Percentiles rank a stretch among this genome's conserved stretches.
These are phyloP conservation scores for Hymenoscyphus infarciens DNA, from an alignment of 2,329 filamentous ascomycete species.

Conservation along the genomic window DNA sequence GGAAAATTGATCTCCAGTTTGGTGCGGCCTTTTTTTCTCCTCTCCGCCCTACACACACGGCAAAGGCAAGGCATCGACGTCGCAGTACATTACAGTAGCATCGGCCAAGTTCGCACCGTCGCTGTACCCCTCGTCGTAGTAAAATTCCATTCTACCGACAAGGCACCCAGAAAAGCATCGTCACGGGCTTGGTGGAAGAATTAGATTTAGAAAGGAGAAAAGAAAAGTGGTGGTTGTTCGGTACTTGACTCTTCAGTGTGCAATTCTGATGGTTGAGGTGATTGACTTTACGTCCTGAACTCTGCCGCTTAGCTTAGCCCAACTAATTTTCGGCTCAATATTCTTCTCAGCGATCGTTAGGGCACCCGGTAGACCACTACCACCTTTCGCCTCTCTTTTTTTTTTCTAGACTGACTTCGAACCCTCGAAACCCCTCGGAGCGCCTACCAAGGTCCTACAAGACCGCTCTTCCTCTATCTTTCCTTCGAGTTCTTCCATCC, in stretches of 20 bases:
- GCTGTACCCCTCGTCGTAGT: background rate
- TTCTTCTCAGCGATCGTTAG: background rate
- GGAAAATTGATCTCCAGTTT: background rate
- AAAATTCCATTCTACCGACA: slow-evolving; percentile 1
- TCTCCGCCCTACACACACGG: background rate
- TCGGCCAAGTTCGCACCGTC: background rate
- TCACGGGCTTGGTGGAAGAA: slow-evolving; percentile 2
- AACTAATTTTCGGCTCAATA: background rate
- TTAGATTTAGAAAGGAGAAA: background rate
- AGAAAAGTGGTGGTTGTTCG: background rate
- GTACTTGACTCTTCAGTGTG: too few relatives aligned
- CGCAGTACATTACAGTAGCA: background rate
- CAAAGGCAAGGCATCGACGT: background rate
- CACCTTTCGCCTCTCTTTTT: background rate
- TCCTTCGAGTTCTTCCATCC: background rate
- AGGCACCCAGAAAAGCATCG: background rate
- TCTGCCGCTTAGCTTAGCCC: too few relatives aligned
- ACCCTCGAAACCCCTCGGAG: background rate
- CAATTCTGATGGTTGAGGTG: too few relatives aligned
- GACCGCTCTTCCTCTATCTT: background rate
- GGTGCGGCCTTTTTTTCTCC: background rate
- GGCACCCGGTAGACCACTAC: background rate
- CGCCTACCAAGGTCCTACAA: background rate
- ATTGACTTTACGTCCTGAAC: too few relatives aligned
- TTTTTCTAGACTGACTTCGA: background rate